Conservation (phyloP, 306 rosid species). For the Glycine latifolia region DNA sequence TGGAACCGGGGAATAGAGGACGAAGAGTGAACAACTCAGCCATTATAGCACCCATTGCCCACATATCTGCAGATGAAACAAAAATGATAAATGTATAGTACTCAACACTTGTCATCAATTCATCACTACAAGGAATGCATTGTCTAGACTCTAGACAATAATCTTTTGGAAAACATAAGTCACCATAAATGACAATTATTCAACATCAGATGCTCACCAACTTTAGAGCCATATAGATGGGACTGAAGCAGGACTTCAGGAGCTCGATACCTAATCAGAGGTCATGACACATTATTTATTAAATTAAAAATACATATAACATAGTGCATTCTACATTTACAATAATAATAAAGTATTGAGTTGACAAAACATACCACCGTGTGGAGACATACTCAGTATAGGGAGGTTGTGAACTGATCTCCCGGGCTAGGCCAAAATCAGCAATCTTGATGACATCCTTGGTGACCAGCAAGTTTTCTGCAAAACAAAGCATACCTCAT, state of each 20-base stretch:
- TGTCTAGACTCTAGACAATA: slow-evolving; percentile 17
- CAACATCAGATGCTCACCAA: slow-evolving; percentile 69
- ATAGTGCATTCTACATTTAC: slow-evolving; percentile 6
- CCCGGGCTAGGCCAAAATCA: slow-evolving; percentile 98
- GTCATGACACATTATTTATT: slow-evolving; percentile 23
- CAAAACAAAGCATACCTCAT: slow-evolving; percentile 36
- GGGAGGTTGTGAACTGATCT: slow-evolving; percentile 86
- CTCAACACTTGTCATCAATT: slow-evolving; percentile 3
- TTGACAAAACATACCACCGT: slow-evolving; percentile 76
- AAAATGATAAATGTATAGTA: slow-evolving; percentile 4
- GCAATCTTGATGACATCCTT: slow-evolving; percentile 86
- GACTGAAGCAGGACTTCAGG: slow-evolving; percentile 99
- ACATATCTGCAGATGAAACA: slow-evolving; percentile 70
- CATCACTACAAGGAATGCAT: background rate
- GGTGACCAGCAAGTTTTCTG: slow-evolving; percentile 91
- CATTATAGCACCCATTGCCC: slow-evolving; percentile 99
- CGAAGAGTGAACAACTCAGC: slow-evolving; percentile 87
- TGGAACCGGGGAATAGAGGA: slow-evolving; percentile 90
- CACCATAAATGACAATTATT: background rate
- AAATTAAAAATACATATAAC: background rate
- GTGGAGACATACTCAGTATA: slow-evolving; percentile 96
- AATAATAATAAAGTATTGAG: background rate
- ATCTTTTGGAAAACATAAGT: background rate
- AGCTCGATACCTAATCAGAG: slow-evolving; percentile 84
- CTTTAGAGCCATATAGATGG: slow-evolving; percentile 80